Conservation (phyloP, 257 asterid genomes). For the Primulina tabacum region DNA sequence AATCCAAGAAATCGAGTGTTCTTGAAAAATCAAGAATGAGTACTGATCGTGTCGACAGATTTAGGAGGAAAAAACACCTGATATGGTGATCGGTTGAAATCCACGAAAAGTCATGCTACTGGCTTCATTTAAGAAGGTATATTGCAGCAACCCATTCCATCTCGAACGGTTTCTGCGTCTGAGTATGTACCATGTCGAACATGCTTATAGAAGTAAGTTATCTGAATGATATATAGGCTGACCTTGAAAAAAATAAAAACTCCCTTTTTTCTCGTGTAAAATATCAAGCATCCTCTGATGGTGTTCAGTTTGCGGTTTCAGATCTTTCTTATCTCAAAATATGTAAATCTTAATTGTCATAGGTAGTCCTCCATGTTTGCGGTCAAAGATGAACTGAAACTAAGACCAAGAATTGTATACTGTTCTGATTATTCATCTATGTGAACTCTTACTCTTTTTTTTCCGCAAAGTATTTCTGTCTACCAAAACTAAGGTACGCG, state of each 20-base stretch:
- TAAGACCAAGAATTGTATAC: neutral
- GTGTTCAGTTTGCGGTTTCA: constrained; percentile 32
- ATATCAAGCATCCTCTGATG: constrained; percentile 35
- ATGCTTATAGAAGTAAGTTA: constrained; percentile 32
- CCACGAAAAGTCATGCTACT: constrained; percentile 19
- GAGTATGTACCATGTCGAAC: constrained; percentile 23
- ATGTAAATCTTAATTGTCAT: constrained; percentile 23
- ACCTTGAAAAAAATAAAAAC: constrained; percentile 28
- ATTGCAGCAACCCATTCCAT: constrained; percentile 21
- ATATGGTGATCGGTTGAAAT: constrained; percentile 55
- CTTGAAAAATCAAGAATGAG: constrained; percentile 91
- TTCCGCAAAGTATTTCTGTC: neutral
- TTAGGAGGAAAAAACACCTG: constrained; percentile 75
- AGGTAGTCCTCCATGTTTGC: neutral
- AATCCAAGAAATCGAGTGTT: constrained; percentile 75
- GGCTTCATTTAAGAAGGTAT: constrained; percentile 29
- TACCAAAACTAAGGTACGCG: neutral
- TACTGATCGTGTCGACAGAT: constrained; percentile 80
- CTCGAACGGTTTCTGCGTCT: constrained; percentile 11
- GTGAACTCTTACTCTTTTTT: neutral
- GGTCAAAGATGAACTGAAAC: neutral
- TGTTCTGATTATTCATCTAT: neutral
- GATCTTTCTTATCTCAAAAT: constrained; percentile 14
- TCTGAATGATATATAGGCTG: constrained; percentile 31
- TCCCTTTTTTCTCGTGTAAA: constrained; percentile 38